A percentile compares a stretch with the other conserved stretches of the same genome.
Conservation (phyloP, 371 early-diverging fungal species). For the Conidiobolus coronatus region DNA sequence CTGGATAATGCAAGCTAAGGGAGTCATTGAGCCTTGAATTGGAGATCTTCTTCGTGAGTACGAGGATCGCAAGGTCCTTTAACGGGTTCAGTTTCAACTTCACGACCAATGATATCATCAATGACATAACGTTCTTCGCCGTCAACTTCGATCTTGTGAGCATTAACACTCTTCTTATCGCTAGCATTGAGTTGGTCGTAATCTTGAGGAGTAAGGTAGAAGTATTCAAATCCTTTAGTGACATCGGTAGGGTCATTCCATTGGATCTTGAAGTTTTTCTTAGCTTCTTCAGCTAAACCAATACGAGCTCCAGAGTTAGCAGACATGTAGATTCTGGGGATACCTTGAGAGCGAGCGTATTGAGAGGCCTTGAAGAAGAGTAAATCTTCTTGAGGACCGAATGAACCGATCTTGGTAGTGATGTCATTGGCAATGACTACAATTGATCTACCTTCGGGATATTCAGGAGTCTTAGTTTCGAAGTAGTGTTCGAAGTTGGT, state of each 20-base stretch:
- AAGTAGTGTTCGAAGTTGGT: constrained; percentile 77
- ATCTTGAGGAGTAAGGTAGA: constrained; percentile 67
- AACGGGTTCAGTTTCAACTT: constrained; percentile 50
- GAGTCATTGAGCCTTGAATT: too few species aligned
- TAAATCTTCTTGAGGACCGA: constrained; percentile 83
- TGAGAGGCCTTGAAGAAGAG: constrained; percentile 83
- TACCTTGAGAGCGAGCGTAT: constrained; percentile 58
- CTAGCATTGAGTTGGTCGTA: constrained; percentile 29
- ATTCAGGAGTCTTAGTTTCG: constrained; percentile 86
- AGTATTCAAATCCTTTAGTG: constrained; percentile 67
- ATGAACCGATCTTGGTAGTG: constrained; percentile 90
- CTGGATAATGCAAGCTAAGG: too few species aligned
- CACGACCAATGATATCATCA: constrained; percentile 77
- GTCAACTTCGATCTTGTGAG: constrained; percentile 35
- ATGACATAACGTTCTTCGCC: constrained; percentile 70
- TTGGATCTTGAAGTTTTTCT: constrained; percentile 54
- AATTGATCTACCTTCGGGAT: constrained; percentile 66
- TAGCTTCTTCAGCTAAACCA: constrained; percentile 86
- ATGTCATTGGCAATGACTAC: constrained; percentile 97
- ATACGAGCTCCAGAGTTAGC: constrained; percentile 99
- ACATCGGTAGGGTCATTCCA: constrained; percentile 68
- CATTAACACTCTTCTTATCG: constrained; percentile 32
- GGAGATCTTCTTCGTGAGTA: too few species aligned
- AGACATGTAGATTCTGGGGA: constrained; percentile 89
- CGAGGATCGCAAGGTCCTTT: constrained; percentile 84